Evolutionary conservation across 495 filamentous ascomycete species (phyloP), one percentile per base, ranked within the genome.

Genomic region (Evernia prunastri): DNA sequence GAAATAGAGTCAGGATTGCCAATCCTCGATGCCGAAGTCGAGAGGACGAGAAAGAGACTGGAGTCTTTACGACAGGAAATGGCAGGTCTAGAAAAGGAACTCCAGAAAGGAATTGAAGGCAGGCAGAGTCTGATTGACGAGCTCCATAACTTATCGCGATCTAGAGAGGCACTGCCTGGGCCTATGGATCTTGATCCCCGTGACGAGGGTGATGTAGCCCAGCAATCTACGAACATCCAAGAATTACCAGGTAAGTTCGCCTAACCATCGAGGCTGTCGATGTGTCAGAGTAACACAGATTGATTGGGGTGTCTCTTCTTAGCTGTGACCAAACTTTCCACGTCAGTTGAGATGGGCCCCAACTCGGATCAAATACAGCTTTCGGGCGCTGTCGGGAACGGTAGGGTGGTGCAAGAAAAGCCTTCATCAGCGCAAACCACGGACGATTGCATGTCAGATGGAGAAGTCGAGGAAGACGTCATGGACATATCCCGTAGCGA

Each of bases 1-100:
- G 81, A 84, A 25, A 84, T 88, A 40, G 77, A 83, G 61, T 73
- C 79, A 13, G 83, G 84, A 25, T 69, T 88, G 29, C 84, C 86
- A 47, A 72, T 73, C 17, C 70, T 87, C n/a, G 82, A 85, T 65
- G 78, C 79, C 36, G 76, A 81, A 54, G 78, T 88, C 18, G 72
- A 78, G 61, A 74, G 69, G 42, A 71, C 72, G 17, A 74, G 74
- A 66, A 72, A 74, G 3, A 83, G 77, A 63, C 72, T 91, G 27
- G 79, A 79, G 58, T 72, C 79, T 40, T 66, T 87, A 56, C 77
- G 78, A 43, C 73, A 79, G 39, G 84, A 90, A 70, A 80, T 86
- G 63, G 79, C 78, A 47, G 79, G 75, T 31, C 75, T 91, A 11
- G 75, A 88, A 63, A 76, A 78, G 10, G 83, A 86, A 65, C 80